Evolutionary conservation across 2,329 filamentous ascomycete species (phyloP).

Genomic region (Elsinoe australis): DNA sequence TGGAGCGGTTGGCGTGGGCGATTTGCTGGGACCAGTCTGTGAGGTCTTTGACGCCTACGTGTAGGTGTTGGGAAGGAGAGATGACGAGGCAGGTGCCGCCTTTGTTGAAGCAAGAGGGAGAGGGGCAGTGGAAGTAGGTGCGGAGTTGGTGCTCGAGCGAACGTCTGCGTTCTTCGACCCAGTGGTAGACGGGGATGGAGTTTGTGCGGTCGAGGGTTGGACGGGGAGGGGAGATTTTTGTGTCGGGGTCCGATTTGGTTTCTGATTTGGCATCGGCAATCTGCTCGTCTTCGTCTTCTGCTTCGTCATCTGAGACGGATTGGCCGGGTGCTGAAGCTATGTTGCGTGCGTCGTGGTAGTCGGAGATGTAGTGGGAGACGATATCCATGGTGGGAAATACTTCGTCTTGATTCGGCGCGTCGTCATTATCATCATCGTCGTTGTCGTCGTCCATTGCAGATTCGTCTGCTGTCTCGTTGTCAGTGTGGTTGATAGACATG

Average conservation of each 20-base stretch:
- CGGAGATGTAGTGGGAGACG: constrained; percentile 15
- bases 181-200: constrained; percentile 15
- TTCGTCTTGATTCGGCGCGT: background rate
- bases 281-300: background rate
- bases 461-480: constrained; percentile 14
- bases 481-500: constrained; percentile 16
- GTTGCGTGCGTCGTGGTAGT: constrained; percentile 17
- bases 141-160: constrained; percentile 16
- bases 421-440: constrained; percentile 1
- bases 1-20: constrained; percentile 14
- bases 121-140: constrained; percentile 15
- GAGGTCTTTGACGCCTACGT: constrained; percentile 10
- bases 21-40: constrained; percentile 17
- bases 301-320: constrained; percentile 2
- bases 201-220: constrained; percentile 13
- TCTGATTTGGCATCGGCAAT: background rate
- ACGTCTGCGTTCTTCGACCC: constrained; percentile 16
- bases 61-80: constrained; percentile 10
- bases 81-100: constrained; percentile 16
- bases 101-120: constrained; percentile 16
- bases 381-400: constrained; percentile 16
- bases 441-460: constrained; percentile 13
- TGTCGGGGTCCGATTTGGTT: background rate
- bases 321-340: constrained; percentile 16
- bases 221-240: background rate